phyloP scores from a whole-genome alignment of 164 flowering plant genomes.

The Vitis riparia region DNA sequence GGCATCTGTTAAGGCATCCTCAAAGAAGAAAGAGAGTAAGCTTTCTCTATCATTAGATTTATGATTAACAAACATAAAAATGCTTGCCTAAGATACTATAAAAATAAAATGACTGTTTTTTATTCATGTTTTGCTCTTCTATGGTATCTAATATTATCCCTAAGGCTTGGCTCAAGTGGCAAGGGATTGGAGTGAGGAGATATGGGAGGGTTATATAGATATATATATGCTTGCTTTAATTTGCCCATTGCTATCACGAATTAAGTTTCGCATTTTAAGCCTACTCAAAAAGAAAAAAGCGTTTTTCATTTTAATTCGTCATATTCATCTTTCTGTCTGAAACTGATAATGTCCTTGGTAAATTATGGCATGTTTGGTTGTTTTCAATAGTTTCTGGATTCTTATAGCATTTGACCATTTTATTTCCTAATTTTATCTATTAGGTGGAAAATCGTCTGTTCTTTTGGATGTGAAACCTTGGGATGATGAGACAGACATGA shows the following conservation, averaged over 20 bases:
- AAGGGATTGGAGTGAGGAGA: too few relatives aligned
- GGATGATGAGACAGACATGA: constrained; percentile 99
- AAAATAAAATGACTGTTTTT: not conserved
- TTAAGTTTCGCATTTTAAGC: too few relatives aligned
- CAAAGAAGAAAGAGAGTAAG: constrained; percentile 94
- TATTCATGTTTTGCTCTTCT: not conserved
- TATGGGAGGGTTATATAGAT: too few relatives aligned
- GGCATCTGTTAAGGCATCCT: constrained; percentile 58
- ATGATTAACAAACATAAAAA: not conserved
- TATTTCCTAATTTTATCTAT: not conserved
- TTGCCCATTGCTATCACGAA: too few relatives aligned
- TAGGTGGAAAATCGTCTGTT: constrained; percentile 96
- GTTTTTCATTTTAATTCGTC: too few relatives aligned
- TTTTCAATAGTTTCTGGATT: not conserved
- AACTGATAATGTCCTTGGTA: too few relatives aligned
- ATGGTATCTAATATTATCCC: too few relatives aligned
- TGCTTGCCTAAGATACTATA: not conserved
- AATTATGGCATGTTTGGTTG: not conserved
- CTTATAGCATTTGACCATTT: not conserved
- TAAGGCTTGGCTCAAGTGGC: too few relatives aligned
- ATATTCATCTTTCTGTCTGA: not conserved
- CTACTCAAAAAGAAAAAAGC: too few relatives aligned
- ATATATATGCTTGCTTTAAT: too few relatives aligned
- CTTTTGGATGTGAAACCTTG: constrained; percentile 97
- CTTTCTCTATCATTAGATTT: not conserved